Percentiles rank a stretch among this genome's conserved stretches.
Evolutionary conservation across 768 basidiomycete genomes (phyloP).

Genomic region (Lactarius akahatsu): DNA sequence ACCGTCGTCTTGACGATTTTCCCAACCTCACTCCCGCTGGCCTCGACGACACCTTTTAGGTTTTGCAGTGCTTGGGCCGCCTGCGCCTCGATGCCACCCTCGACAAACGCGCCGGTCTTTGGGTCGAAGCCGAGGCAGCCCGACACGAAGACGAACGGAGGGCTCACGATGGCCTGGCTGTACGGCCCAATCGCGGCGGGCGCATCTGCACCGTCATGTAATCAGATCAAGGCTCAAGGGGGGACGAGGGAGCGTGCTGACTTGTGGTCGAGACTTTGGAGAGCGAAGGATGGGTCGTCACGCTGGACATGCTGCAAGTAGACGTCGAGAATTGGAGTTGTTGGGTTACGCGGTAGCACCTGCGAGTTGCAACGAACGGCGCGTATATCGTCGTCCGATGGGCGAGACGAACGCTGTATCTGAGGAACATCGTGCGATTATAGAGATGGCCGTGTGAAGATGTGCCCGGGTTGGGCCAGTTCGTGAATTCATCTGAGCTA

Average conservation of each 20-base stretch:
- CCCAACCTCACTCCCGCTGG: conserved; percentile 70
- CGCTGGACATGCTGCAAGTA: conserved; percentile 32
- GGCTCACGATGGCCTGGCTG: conserved; percentile 80
- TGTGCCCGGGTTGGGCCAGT: neutral
- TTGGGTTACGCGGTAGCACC: neutral
- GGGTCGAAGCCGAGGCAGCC: conserved; percentile 88
- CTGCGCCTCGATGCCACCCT: conserved; percentile 76
- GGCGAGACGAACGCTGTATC: neutral
- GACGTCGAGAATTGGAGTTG: neutral
- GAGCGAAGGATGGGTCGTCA: conserved; percentile 40
- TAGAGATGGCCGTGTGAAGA: neutral
- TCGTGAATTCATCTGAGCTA: neutral
- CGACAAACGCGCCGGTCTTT: conserved; percentile 63
- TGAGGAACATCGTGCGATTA: neutral
- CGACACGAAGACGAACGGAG: conserved; percentile 84
- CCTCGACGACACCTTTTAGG: conserved; percentile 78
- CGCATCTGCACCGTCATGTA: conserved; percentile 50
- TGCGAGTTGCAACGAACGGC: neutral
- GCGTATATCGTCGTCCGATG: neutral
- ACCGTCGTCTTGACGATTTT: conserved; percentile 93
- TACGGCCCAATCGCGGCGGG: conserved; percentile 85
- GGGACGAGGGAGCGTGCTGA: neutral
- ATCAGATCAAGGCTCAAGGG: neutral
- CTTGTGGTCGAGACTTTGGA: conserved; percentile 39
- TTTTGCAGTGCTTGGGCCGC: conserved; percentile 85